Percentiles rank a stretch among this genome's conserved stretches.
phyloP scores from a whole-genome alignment of 1,284 basidiomycete species.

The Pseudozyma pruni region DNA sequence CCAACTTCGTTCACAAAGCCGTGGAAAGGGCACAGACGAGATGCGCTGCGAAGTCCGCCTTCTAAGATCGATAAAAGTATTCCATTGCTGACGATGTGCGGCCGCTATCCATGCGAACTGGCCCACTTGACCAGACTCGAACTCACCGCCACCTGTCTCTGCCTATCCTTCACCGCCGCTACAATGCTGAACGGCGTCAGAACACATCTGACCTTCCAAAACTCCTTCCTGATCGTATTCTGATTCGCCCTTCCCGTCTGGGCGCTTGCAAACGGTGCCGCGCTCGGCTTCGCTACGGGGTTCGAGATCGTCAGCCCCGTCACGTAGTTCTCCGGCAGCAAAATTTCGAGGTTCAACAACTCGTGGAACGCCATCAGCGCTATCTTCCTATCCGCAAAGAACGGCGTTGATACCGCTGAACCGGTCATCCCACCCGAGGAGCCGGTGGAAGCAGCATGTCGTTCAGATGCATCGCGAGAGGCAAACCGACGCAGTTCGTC shows the following conservation, averaged over 20 bases:
- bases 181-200: slow-evolving; percentile 12
- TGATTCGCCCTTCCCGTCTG: slow-evolving; percentile 26
- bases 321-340: slow-evolving; percentile 30
- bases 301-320: slow-evolving; percentile 26
- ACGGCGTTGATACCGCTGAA: slow-evolving; percentile 16
- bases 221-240: slow-evolving; percentile 38
- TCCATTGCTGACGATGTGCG: not conserved
- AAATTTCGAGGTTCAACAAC: slow-evolving; percentile 29
- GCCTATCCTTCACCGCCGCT: slow-evolving; percentile 26
- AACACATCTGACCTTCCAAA: slow-evolving; percentile 42
- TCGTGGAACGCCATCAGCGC: slow-evolving; percentile 41
- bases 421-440: not conserved
- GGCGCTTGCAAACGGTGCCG: slow-evolving; percentile 1
- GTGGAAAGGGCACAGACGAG: too few relatives aligned
- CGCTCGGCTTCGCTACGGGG: slow-evolving; percentile 28
- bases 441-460: slow-evolving; percentile 15
- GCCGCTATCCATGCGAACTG: slow-evolving; percentile 22
- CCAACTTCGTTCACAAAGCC: too few relatives aligned
- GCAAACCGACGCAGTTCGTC: slow-evolving; percentile 58
- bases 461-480: slow-evolving; percentile 21
- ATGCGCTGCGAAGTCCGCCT: too few relatives aligned
- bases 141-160: slow-evolving; percentile 14
- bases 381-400: slow-evolving; percentile 37
- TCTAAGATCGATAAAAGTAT: too few relatives aligned
- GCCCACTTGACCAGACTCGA: slow-evolving; percentile 44